Evolutionary conservation across 768 basidiomycete species (phyloP), one percentile per base, ranked within the genome.

Genomic region (Leccinum olivaceopallidum): DNA sequence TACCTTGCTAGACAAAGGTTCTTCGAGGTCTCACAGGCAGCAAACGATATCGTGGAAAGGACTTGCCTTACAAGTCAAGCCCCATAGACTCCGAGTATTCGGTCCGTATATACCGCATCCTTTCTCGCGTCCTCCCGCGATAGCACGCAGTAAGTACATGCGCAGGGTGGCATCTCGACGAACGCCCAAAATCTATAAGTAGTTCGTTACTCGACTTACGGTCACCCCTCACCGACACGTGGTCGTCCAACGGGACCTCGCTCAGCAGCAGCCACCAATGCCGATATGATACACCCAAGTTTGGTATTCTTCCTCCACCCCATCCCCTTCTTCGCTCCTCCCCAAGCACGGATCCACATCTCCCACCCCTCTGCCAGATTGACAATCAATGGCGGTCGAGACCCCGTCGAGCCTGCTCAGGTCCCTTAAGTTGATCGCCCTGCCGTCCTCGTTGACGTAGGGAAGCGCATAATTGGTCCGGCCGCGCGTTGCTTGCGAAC

Each of bases 161-260:
- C 0, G 88, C 89, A 0, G 65, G 92, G 90, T 22, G 22, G 22
- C 36, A 82, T 75, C 71, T 92, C 88, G 75, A 94, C 80, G 68
- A 87, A 94, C 6, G 84, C 76, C 92, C 92, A 94, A 68, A 92
- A 94, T 57, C 88, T 79, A 65, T 88, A 90, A 39, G 62, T n/a
- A 34, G 34, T 7, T 8, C 6, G 6, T 24, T 16, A 30, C 2
- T 7, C 2, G 30, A 12, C 81, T 73, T 49, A 83, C 81, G 70
- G 32, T 83, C 80, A 53, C 80, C 77, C 30, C 76, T 76, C 55
- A 56, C 65, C 37, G 61, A 63, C 39, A 59, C 59, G 39, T 63
- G 63, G 39, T 64, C 67, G 65, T 73, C 70, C 34, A 70, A 71
- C 10, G 83, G 79, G 6, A 75, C 76, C 56, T 83, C 83, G 30